Evolutionary conservation across 441 rosid species (phyloP), one percentile per base, ranked within the genome.

Genomic region (Adansonia madagascariensis): DNA sequence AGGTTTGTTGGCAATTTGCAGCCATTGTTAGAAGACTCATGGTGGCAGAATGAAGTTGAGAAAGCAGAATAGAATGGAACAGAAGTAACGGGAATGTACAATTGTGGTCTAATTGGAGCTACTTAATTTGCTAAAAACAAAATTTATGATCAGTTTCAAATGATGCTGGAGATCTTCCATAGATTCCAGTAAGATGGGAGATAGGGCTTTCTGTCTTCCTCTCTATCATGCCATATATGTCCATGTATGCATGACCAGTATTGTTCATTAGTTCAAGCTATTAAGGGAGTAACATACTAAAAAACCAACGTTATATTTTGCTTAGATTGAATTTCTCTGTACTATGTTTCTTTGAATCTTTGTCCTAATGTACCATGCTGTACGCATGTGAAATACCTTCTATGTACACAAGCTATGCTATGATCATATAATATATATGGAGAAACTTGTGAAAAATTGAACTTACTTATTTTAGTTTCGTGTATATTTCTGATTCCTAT

Each of bases 11-110:
- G 12, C 74, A 50, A 50, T 50, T 24, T 50, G 12, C 59, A 27
- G 44, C 74, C 43, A 27, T 70, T 50, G 3, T 49, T 49, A 15
- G 22, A 7, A 27, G 14, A 50, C 46, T 50, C 2, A 6, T 27
- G 44, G 74, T 8, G 74, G 72, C 5, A 0, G 72, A 68, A 12
- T 68, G 72, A 68, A 68, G 72, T 22, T 68, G 18, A 46, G 4
- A 22, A 68, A 11, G 18, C 22, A 11, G 56, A 11, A 67, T 67
- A 6, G 47, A 18, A 15, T 46, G 56, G 56, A 22, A 10, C 9
- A 44, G 14, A 67, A 18, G 69, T 64, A 17, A 44, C 12, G 4
- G 31, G 52, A 41, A 65, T 65, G 14, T 43, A 5, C 18, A 56
- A 39, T 4, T 57, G 35, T 43, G 41, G 55, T 39, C 31, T 9